phyloP scores from a whole-genome alignment of 768 basidiomycete species.

The Pulveroboletus sp. region DNA sequence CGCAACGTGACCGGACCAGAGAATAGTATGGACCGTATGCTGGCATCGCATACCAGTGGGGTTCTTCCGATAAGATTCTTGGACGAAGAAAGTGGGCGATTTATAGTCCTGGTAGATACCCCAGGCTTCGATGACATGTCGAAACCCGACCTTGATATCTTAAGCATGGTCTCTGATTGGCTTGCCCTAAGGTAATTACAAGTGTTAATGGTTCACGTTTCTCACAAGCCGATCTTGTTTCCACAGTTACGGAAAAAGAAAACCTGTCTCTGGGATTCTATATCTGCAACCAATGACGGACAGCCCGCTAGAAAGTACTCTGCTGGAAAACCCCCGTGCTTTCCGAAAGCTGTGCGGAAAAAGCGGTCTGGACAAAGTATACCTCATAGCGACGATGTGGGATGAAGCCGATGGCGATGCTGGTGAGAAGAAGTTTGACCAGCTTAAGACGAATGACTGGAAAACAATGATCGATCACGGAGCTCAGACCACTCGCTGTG shows the following conservation, averaged over 20 bases:
- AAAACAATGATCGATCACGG: constrained; percentile 8
- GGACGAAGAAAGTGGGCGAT: neutral
- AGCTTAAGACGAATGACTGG: constrained; percentile 2
- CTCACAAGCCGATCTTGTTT: neutral
- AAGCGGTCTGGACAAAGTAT: constrained; percentile 29
- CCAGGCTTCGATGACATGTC: constrained; percentile 23
- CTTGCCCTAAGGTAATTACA: constrained; percentile 8
- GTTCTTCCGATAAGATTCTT: constrained; percentile 5
- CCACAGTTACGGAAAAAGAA: constrained; percentile 6
- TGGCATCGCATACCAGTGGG: constrained; percentile 10
- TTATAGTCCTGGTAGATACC: constrained; percentile 23
- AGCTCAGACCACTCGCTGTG: constrained; percentile 5
- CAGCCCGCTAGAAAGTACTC: constrained; percentile 34
- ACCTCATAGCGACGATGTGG: constrained; percentile 41
- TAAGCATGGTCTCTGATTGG: constrained; percentile 15
- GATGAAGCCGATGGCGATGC: constrained; percentile 20
- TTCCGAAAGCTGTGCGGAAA: constrained; percentile 29
- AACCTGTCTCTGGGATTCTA: constrained; percentile 32
- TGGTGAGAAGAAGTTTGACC: constrained; percentile 14
- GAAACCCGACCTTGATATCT: constrained; percentile 13
- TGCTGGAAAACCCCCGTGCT: constrained; percentile 32
- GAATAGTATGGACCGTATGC: constrained; percentile 2
- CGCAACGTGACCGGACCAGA: neutral
- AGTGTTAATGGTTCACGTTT: neutral
- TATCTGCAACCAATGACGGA: constrained; percentile 42